Conservation (phyloP, 1,284 basidiomycete genomes). For the Athelia psychrophila region DNA sequence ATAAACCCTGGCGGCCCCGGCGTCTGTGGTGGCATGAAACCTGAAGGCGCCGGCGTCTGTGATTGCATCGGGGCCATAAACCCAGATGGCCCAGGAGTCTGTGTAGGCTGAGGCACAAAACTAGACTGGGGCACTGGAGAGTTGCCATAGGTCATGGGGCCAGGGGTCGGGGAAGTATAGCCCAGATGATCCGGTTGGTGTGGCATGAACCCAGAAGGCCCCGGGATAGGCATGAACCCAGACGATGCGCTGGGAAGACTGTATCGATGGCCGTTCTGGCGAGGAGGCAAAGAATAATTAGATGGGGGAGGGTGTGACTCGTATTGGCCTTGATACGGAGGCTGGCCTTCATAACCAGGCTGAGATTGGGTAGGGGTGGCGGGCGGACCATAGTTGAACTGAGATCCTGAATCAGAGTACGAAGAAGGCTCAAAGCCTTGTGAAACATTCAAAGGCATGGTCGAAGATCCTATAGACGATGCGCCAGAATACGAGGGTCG, state of each 20-base stretch:
- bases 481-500: conserved; percentile 16
- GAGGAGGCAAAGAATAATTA: conserved; percentile 32
- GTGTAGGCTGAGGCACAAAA: conserved; percentile 1
- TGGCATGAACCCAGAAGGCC: conserved; percentile 24
- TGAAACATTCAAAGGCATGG: conserved; percentile 22
- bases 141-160: too few species aligned
- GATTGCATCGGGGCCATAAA: conserved; percentile 28
- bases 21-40: conserved; percentile 21
- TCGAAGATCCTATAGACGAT: conserved; percentile 28
- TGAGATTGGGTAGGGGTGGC: conserved; percentile 33
- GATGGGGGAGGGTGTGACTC: conserved; percentile 38
- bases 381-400: conserved; percentile 32
- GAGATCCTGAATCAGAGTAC: conserved; percentile 13
- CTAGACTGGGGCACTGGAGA: conserved; percentile 35
- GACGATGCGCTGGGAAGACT: conserved; percentile 65
- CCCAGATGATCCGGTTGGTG: too few species aligned
- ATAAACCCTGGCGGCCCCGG: conserved; percentile 30
- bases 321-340: conserved; percentile 51
- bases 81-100: conserved; percentile 13
- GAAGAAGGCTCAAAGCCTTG: conserved; percentile 26
- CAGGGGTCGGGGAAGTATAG: conserved; percentile 40
- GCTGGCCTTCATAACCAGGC: conserved; percentile 30
- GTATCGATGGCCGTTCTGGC: conserved; percentile 51
- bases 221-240: conserved; percentile 56
- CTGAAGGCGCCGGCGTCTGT: conserved; percentile 34